These are phyloP conservation scores for Blechomonas ayalai DNA, from an alignment of 208 protist genomes.

Conservation along the genomic window DNA sequence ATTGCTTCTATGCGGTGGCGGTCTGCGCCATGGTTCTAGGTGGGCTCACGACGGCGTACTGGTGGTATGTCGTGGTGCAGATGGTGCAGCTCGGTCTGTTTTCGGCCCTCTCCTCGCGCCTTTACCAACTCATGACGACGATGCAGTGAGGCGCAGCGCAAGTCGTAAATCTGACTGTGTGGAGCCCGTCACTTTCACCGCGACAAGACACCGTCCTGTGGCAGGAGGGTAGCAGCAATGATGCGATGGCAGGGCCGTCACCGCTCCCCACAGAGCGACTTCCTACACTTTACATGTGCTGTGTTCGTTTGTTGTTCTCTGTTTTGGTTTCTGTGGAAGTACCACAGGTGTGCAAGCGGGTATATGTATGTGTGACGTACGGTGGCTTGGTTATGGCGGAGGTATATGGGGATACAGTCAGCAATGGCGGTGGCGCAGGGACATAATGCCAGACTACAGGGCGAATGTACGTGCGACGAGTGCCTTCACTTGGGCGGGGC, in stretches of 20 bases:
- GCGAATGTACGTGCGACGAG: background rate
- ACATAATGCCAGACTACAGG: background rate
- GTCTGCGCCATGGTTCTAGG: slow-evolving; percentile 11
- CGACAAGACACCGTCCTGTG: background rate
- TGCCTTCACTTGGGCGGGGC: background rate
- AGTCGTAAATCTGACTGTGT: background rate
- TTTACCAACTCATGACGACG: slow-evolving; percentile 4
- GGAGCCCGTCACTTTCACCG: background rate
- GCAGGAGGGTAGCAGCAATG: background rate
- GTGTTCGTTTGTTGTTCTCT: background rate
- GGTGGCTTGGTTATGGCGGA: background rate
- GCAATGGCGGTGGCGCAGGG: background rate
- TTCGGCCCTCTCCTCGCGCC: slow-evolving; percentile 1
- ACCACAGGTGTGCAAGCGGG: background rate
- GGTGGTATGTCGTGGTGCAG: slow-evolving; percentile 11
- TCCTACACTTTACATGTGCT: background rate
- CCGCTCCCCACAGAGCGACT: background rate
- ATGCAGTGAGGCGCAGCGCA: background rate
- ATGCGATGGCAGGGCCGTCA: background rate
- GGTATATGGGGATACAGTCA: background rate
- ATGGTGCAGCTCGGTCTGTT: slow-evolving; percentile 8
- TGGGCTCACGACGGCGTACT: slow-evolving; percentile 1
- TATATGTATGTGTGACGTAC: background rate
- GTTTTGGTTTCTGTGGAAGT: background rate
- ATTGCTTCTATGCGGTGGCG: slow-evolving; percentile 10